A percentile compares a stretch with the other conserved stretches of the same genome.
Evolutionary conservation across 1,284 basidiomycete species (phyloP).

Genomic region (Inonotus obliquus): DNA sequence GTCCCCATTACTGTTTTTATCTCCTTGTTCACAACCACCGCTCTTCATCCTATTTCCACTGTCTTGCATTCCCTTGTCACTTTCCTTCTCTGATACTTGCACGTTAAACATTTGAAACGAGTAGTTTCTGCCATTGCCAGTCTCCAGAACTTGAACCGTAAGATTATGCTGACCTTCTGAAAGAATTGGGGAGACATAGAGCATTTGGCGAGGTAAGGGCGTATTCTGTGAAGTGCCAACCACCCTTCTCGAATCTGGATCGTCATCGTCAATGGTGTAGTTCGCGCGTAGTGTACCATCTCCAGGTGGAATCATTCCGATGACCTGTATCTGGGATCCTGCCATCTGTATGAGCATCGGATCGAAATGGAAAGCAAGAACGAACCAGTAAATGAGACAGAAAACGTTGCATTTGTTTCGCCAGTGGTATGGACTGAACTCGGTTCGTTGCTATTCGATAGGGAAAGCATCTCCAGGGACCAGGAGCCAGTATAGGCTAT

Average conservation of each 20-base stretch:
- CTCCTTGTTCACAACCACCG: no score
- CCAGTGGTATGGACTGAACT: background rate
- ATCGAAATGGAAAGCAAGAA: background rate
- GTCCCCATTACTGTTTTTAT: background rate
- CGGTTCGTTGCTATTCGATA: background rate
- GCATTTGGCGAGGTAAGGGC: background rate
- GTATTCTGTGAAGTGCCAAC: background rate
- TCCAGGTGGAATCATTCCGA: conserved; percentile 6
- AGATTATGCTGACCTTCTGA: background rate
- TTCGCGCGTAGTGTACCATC: conserved; percentile 9
- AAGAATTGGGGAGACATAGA: conserved; percentile 2
- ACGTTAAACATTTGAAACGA: conserved; percentile 1
- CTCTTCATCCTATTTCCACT: no score
- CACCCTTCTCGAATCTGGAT: background rate
- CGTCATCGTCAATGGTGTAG: conserved; percentile 13
- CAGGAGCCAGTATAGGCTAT: background rate
- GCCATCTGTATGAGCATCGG: background rate
- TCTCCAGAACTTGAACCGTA: background rate
- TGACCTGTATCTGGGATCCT: conserved; percentile 12
- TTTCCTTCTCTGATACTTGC: background rate
- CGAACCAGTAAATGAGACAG: conserved; percentile 2
- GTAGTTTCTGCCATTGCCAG: conserved; percentile 3
- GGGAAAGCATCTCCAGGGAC: background rate
- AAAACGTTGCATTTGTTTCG: background rate
- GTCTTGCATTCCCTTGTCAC: background rate